phyloP scores from a whole-genome alignment of 306 rosid species.

The Delonix regia region DNA sequence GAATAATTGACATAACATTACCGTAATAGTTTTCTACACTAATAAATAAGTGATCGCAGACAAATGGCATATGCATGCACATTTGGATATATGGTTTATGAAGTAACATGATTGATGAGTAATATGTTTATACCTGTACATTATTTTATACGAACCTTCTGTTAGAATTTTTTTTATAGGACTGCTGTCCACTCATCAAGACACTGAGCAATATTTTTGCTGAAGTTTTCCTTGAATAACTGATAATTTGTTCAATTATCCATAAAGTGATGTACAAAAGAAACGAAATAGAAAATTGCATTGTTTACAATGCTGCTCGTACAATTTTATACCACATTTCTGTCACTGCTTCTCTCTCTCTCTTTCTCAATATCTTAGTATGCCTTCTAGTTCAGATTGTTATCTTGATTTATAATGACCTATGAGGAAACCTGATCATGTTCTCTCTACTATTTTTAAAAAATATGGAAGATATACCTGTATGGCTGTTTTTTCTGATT shows the following conservation, averaged over 20 bases:
- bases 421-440: not conserved
- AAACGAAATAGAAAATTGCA: not conserved
- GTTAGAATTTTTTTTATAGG: not conserved
- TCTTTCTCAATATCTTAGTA: not conserved
- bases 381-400: not conserved
- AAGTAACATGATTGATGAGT: constrained; percentile 16
- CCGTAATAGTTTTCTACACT: constrained; percentile 23
- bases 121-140: not conserved
- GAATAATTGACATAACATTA: constrained; percentile 18
- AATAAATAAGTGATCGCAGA: not conserved
- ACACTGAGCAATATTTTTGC: not conserved
- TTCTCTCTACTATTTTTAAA: not conserved
- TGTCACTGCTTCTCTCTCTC: no score
- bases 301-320: not conserved
- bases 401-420: not conserved
- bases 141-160: constrained; percentile 1
- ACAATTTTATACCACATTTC: no score
- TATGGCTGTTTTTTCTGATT: constrained; percentile 3
- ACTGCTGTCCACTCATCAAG: not conserved
- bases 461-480: constrained; percentile 13
- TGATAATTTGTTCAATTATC: not conserved
- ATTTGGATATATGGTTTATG: constrained; percentile 40
- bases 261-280: not conserved
- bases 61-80: constrained; percentile 24
- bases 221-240: not conserved